These are phyloP conservation scores for Agaricus sinodeliciosus DNA, from an alignment of 768 basidiomycete species.

Conservation along the genomic window DNA sequence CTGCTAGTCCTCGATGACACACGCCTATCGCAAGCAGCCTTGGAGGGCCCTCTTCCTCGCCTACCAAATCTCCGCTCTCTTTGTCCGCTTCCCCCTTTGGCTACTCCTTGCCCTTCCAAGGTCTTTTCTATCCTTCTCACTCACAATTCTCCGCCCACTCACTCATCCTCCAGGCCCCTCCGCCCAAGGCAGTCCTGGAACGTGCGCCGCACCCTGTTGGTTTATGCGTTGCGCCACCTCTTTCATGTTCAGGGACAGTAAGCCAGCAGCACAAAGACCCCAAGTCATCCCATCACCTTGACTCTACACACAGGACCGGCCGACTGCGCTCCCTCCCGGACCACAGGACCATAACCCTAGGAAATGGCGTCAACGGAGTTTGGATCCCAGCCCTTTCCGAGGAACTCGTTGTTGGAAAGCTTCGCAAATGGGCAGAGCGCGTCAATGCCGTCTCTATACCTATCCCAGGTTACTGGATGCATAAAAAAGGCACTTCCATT, in stretches of 20 bases:
- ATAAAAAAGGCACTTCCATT: slow-evolving; percentile 32
- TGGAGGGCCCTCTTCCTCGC: slow-evolving; percentile 41
- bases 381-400: slow-evolving; percentile 38
- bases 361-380: slow-evolving; percentile 35
- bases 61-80: slow-evolving; percentile 32
- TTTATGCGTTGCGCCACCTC: slow-evolving; percentile 28
- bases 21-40: slow-evolving; percentile 36
- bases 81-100: slow-evolving; percentile 46
- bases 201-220: slow-evolving; percentile 29
- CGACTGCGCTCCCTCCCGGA: slow-evolving; percentile 25
- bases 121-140: slow-evolving; percentile 15
- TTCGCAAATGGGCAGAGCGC: slow-evolving; percentile 32
- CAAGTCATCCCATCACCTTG: too few relatives aligned
- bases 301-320: slow-evolving; percentile 26
- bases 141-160: neutral
- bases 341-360: slow-evolving; percentile 33
- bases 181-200: slow-evolving; percentile 44
- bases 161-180: slow-evolving; percentile 22
- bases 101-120: slow-evolving; percentile 29
- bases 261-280: neutral
- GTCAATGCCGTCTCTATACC: slow-evolving; percentile 33
- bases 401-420: slow-evolving; percentile 35
- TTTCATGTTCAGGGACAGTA: slow-evolving; percentile 22
- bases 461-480: slow-evolving; percentile 54
- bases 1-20: slow-evolving; percentile 18